These are phyloP conservation scores for Ogataea ramenticola DNA, from an alignment of 805 yeast genomes.

Conservation along the genomic window DNA sequence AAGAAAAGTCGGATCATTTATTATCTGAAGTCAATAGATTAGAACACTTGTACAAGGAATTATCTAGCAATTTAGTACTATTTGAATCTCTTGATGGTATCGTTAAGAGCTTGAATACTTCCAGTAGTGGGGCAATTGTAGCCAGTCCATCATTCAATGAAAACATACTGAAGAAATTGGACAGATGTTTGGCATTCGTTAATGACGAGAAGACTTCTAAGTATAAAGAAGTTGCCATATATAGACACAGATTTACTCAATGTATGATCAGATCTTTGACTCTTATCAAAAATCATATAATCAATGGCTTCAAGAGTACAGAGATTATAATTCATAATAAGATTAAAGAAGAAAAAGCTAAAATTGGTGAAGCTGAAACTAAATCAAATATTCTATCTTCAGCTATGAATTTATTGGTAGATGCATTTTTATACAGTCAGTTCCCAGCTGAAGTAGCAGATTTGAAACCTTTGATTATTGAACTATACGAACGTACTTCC, in stretches of 20 bases:
- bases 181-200: constrained; percentile 58
- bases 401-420: constrained; percentile 35
- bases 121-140: constrained; percentile 60
- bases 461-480: constrained; percentile 16
- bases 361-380: constrained; percentile 1
- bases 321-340: constrained; percentile 17
- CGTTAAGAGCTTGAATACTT: constrained; percentile 58
- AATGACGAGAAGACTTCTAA: constrained; percentile 37
- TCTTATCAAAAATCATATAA: constrained; percentile 61
- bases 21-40: constrained; percentile 39
- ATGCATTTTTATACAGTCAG: constrained; percentile 61
- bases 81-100: constrained; percentile 70
- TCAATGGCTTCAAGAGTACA: constrained; percentile 31
- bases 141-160: constrained; percentile 46
- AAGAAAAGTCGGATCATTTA: constrained; percentile 44
- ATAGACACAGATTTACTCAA: constrained; percentile 68
- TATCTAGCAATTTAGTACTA: constrained; percentile 43
- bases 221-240: constrained; percentile 64
- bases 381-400: constrained; percentile 5
- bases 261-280: constrained; percentile 79
- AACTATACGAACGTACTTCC: constrained; percentile 20
- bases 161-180: constrained; percentile 49
- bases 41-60: constrained; percentile 32
- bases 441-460: constrained; percentile 33
- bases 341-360: constrained; percentile 12